Evolutionary conservation across 768 basidiomycete species (phyloP), one percentile per base, ranked within the genome.

Genomic region (Hirschioporus abietinus): DNA sequence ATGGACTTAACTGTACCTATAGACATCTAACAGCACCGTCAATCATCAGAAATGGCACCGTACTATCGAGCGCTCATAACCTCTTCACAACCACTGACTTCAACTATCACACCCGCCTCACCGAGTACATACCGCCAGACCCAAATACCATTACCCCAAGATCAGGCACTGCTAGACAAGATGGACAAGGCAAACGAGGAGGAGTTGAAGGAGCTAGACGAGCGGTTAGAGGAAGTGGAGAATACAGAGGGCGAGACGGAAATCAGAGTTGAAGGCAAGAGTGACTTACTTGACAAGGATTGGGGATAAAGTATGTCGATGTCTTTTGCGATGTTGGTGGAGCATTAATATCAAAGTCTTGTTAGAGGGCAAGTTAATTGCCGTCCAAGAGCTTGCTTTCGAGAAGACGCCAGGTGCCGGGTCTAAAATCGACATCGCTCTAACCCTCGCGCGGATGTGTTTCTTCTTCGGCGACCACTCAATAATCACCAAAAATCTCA

Each of bases 351-450:
- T n/a, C 25, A 63, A 60, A 17, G 34, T 2, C 36, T 24, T 60
- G 61, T 65, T 15, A 3, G 67, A 96, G 93, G 93, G 95, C 58
- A 80, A 82, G n/a, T 88, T 95, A 0, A 74, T 95, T 18, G 85
- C 84, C 59, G 95, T 95, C 0, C 89, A 95, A 73, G 88, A 89
- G 66, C 81, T 90, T 1, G 96, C 96, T 0, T 77, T 97, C 18
- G 88, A 91, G 78, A 97, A 97, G 79, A 96, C 92, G 0, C 91
- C 96, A 1, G 96, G 95, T 0, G 81, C 97, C 7, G 96, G 96
- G 9, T 91, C 93, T 10, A 83, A 93, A 68, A 99, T 99, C 75
- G 96, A 99, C 76, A 89, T 97, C 67, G 89, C 91, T 0, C 85
- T 99, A 35, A 88, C 93, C 1, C 88, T 96, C 66, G 88, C 93